phyloP scores from a whole-genome alignment of 805 yeast species.

The Starmerella floris region DNA sequence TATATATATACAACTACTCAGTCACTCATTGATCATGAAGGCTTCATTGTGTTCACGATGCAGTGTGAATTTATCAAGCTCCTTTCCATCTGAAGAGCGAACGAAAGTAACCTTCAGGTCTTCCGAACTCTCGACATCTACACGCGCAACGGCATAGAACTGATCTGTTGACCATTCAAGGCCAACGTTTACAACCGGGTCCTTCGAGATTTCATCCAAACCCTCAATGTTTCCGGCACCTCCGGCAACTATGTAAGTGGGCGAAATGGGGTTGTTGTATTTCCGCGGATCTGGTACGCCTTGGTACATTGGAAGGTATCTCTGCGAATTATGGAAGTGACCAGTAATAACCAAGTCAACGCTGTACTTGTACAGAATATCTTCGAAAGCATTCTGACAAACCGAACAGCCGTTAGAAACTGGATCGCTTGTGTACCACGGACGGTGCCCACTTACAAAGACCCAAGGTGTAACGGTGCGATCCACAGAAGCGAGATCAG shows the following conservation, averaged over 20 bases:
- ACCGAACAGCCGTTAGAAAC: neutral
- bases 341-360: slow-evolving; percentile 1
- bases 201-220: neutral
- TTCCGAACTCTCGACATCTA: neutral
- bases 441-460: slow-evolving; percentile 4
- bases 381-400: slow-evolving; percentile 6
- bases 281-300: neutral
- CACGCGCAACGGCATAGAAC: neutral
- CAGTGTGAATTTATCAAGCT: neutral
- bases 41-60: neutral
- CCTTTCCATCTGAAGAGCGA: slow-evolving; percentile 4
- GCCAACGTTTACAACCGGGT: neutral
- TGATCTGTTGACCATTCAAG: slow-evolving; percentile 1
- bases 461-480: slow-evolving; percentile 7
- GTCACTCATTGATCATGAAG: no score
- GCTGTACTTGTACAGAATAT: slow-evolving; percentile 3
- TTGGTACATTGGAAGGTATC: slow-evolving; percentile 4
- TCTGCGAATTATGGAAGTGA: slow-evolving; percentile 6
- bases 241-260: slow-evolving; percentile 5
- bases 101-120: slow-evolving; percentile 1
- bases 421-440: slow-evolving; percentile 3
- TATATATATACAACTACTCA: no score
- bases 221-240: slow-evolving; percentile 7
- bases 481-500: slow-evolving; percentile 6
- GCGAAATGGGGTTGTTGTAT: neutral